A percentile compares a stretch with the other conserved stretches of the same genome.
Conservation (phyloP, 176 grass and related monocot genomes). For the Coix lacrymajobi region DNA sequence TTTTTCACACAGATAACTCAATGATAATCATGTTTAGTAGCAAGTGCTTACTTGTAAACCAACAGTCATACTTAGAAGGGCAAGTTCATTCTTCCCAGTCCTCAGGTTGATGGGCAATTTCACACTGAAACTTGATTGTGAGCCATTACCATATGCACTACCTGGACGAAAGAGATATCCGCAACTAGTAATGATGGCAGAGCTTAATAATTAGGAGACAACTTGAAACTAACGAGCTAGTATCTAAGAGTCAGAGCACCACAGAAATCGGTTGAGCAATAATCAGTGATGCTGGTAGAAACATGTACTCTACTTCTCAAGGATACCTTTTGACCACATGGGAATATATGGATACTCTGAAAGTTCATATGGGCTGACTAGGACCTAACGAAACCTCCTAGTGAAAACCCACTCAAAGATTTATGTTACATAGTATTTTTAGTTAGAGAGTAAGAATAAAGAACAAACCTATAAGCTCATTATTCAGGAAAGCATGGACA, state of each 20-base stretch:
- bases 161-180: conserved; percentile 35
- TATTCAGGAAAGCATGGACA: conserved; percentile 80
- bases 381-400: conserved; percentile 9
- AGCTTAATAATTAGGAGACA: neutral
- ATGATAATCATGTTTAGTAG: neutral
- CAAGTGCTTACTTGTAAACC: conserved; percentile 80
- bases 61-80: conserved; percentile 86
- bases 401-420: conserved; percentile 6
- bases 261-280: neutral
- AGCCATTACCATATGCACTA: conserved; percentile 71
- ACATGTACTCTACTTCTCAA: conserved; percentile 5
- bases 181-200: neutral
- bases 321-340: neutral
- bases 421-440: neutral
- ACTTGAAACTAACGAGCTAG: neutral
- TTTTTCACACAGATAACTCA: neutral
- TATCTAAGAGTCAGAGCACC: neutral
- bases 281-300: neutral
- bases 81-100: conserved; percentile 71
- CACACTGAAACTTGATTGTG: conserved; percentile 58
- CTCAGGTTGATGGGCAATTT: conserved; percentile 51
- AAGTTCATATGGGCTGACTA: conserved; percentile 5
- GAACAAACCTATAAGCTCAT: conserved; percentile 65
- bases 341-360: conserved; percentile 4
- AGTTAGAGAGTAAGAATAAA: neutral